Conservation (phyloP, 345 rosid species). For the Nasturtium officinale region DNA sequence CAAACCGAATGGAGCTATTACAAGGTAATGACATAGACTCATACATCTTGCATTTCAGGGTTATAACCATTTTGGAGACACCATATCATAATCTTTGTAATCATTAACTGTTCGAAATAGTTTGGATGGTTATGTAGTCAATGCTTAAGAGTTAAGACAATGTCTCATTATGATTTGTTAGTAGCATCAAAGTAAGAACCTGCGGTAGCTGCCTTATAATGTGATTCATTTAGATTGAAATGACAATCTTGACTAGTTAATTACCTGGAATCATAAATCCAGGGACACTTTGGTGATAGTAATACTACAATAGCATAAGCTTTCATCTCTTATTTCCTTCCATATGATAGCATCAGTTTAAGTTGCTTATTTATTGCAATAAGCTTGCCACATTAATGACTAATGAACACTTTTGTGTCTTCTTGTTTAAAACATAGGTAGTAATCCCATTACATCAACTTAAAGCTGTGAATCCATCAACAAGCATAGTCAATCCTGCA, state of each 20-base stretch:
- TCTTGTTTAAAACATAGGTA: constrained; percentile 46
- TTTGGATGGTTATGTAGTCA: background rate
- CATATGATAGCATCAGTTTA: background rate
- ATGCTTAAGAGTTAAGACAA: background rate
- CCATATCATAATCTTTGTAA: background rate
- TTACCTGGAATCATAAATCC: background rate
- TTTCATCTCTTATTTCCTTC: constrained; percentile 1
- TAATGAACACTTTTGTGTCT: constrained; percentile 21
- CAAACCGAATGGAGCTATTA: constrained; percentile 80
- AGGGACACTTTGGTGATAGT: background rate
- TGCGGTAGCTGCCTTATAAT: background rate
- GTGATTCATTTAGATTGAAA: background rate
- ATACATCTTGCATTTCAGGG: constrained; percentile 11
- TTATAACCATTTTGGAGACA: background rate
- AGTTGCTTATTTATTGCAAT: background rate
- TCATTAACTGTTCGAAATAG: background rate
- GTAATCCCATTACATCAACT: constrained; percentile 71
- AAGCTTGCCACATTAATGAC: background rate
- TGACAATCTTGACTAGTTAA: background rate
- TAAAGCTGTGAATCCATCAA: constrained; percentile 64
- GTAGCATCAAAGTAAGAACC: background rate
- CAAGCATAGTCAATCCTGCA: constrained; percentile 57
- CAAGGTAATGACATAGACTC: constrained; percentile 51
- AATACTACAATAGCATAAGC: background rate
- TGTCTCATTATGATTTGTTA: background rate